These are phyloP conservation scores for Globisporangium takayamanum DNA, from an alignment of 352 stramenopile genomes.

Conservation along the genomic window DNA sequence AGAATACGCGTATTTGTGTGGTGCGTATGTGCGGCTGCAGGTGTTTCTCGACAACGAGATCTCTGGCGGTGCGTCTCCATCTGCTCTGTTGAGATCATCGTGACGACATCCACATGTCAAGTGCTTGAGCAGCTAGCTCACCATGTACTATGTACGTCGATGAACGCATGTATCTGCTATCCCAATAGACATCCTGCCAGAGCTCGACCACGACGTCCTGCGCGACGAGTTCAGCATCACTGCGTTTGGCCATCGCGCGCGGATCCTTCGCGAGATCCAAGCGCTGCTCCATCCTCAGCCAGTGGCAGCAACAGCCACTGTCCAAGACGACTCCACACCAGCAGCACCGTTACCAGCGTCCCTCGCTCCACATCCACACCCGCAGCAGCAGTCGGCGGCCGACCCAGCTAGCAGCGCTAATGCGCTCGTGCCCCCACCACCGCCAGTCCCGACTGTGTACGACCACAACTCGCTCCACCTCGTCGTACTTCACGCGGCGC, in stretches of 20 bases:
- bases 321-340: neutral
- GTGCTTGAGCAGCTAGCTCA: too few relatives aligned
- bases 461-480: slow-evolving; percentile 59
- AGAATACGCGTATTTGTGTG: neutral
- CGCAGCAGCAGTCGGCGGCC: neutral
- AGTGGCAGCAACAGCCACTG: neutral
- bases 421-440: neutral
- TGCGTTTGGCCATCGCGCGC: slow-evolving; percentile 53
- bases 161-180: neutral
- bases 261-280: slow-evolving; percentile 52
- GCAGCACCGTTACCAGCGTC: neutral
- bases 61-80: slow-evolving; percentile 24
- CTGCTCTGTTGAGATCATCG: too few relatives aligned
- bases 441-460: slow-evolving; percentile 4
- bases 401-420: slow-evolving; percentile 4
- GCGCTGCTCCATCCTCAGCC: slow-evolving; percentile 19
- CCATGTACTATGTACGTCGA: neutral
- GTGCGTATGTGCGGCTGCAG: slow-evolving; percentile 9
- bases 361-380: neutral
- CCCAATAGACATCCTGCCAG: slow-evolving; percentile 38
- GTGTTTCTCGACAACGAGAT: slow-evolving; percentile 54
- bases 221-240: slow-evolving; percentile 57
- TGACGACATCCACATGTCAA: too few relatives aligned
- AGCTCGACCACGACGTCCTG: slow-evolving; percentile 55
- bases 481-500: slow-evolving; percentile 76